Evolutionary conservation across 2,329 filamentous ascomycete species (phyloP), one percentile per base, ranked within the genome.

Genomic region (Fusarium albidum): DNA sequence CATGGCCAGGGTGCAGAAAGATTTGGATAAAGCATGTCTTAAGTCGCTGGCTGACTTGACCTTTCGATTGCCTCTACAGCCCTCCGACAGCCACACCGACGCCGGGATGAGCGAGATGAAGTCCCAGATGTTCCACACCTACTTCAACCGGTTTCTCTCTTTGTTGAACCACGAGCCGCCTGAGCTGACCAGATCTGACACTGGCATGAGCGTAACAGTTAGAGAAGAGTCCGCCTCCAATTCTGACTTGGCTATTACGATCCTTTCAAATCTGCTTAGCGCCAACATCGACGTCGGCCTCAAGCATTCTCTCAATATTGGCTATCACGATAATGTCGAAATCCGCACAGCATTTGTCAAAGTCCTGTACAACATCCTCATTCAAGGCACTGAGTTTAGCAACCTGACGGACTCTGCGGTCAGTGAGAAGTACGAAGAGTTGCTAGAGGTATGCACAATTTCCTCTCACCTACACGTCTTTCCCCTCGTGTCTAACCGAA

Each of bases 331-430:
- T 62, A 88, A 88, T 62, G 76, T 87, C 27, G 85, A 89, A 61
- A 88, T 89, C 52, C 80, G 87, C 45, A 88, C 85, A 6, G 87
- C 87, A 3, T 89, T 90, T 66, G 82, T 90, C 54, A 87, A 85
- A 59, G 87, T 90, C 13, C 76, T 90, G 6, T 88, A 85, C 67
- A 89, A 89, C 66, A 89, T 90, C 46, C 71, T 90, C 13, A 80
- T 87, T n/a, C 87, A 89, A 66, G 87, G 87, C 29, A 88, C 86
- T 1, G 87, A 90, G 67, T 89, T 90, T 66, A 88, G 82, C 65
- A 87, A 86, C 49, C 69, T 90, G 26, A 87, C 86, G 2, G 86
- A 90, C 69, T 81, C 82, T 11, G 85, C 85, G 13, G 84, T 89
- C 12, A 87, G 81, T 60, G 85, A 89, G 66, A 88, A 87, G 66